Evolutionary conservation across 305 asterid species (phyloP).

Genomic region (Rubia peregrina): DNA sequence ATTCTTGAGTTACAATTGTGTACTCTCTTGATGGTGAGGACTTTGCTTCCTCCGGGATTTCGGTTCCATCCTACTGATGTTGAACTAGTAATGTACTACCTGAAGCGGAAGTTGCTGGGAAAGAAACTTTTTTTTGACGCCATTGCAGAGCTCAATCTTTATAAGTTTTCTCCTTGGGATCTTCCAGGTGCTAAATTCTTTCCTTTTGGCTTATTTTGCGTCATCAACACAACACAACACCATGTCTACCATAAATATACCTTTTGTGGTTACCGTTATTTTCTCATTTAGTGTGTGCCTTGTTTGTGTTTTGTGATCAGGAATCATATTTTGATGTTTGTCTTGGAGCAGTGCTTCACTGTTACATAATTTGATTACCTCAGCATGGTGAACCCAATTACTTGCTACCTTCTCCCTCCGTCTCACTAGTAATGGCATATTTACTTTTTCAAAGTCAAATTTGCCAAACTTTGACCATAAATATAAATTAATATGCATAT

Average conservation of each 20-base stretch:
- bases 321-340: background rate
- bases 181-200: slow-evolving; percentile 60
- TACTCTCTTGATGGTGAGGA: slow-evolving; percentile 29
- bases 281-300: background rate
- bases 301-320: background rate
- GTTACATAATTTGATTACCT: background rate
- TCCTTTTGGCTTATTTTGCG: background rate
- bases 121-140: slow-evolving; percentile 53
- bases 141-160: slow-evolving; percentile 45
- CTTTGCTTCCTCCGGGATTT: slow-evolving; percentile 71
- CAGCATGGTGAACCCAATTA: too few relatives aligned
- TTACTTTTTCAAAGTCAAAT: too few relatives aligned
- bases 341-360: background rate
- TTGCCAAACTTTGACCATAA: too few relatives aligned
- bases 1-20: slow-evolving; percentile 13
- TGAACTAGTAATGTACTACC: slow-evolving; percentile 72
- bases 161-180: slow-evolving; percentile 27
- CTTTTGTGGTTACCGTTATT: background rate
- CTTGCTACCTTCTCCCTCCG: too few relatives aligned
- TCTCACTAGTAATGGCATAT: too few relatives aligned
- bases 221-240: background rate
- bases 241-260: background rate
- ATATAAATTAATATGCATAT: too few relatives aligned
- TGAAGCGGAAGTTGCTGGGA: slow-evolving; percentile 68
- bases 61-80: slow-evolving; percentile 90